Evolutionary conservation across 768 basidiomycete genomes (phyloP).

Genomic region (Suillus tomentosus): DNA sequence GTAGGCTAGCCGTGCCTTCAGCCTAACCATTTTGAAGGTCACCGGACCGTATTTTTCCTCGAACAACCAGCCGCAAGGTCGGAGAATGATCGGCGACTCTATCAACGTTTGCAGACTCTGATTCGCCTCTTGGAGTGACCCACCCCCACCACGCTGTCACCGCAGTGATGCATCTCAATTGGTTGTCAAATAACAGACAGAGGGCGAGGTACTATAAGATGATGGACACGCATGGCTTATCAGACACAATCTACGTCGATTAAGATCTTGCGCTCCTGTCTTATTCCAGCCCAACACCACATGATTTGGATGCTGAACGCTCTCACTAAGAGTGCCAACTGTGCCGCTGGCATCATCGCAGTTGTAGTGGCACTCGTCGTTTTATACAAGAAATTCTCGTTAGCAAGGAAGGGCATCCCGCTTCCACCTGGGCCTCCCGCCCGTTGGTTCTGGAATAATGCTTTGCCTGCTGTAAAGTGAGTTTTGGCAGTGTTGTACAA

Average conservation of each 20-base stretch:
- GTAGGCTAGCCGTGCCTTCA: background rate
- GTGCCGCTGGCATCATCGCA: constrained; percentile 48
- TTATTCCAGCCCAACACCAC: constrained; percentile 32
- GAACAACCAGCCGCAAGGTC: too few relatives aligned
- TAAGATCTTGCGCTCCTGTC: constrained; percentile 30
- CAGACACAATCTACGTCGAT: background rate
- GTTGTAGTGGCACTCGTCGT: constrained; percentile 25
- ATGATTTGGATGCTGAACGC: constrained; percentile 21
- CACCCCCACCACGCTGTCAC: background rate
- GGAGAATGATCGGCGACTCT: too few relatives aligned
- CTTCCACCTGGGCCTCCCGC: constrained; percentile 26
- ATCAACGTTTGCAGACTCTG: background rate
- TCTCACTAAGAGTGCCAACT: constrained; percentile 39
- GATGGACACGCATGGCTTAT: constrained; percentile 25
- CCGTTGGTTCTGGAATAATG: constrained; percentile 19
- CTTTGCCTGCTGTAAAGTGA: constrained; percentile 14
- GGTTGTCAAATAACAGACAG: constrained; percentile 23
- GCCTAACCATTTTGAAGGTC: too few relatives aligned
- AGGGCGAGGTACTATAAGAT: constrained; percentile 23
- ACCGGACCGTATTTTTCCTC: too few relatives aligned
- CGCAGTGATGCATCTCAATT: constrained; percentile 14
- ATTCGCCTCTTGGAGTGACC: background rate
- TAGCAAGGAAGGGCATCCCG: constrained; percentile 5
- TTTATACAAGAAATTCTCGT: constrained; percentile 8
- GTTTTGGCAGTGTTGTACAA: background rate